Percentiles rank a stretch among this genome's conserved stretches.
Evolutionary conservation across 129 eudicot species (phyloP).

Genomic region (Daucus carota): DNA sequence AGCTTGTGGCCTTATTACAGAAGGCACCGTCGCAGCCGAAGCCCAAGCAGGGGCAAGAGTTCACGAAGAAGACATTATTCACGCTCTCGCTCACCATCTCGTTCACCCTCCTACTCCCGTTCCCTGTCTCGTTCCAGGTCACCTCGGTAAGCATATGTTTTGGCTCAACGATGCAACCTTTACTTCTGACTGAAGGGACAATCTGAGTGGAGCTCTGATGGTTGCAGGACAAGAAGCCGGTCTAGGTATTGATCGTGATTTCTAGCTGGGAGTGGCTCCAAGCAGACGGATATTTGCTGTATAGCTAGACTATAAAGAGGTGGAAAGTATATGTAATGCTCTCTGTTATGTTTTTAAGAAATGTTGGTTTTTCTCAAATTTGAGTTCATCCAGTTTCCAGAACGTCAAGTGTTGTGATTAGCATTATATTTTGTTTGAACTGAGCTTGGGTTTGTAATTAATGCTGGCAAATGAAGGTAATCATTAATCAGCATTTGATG

Average conservation of each 20-base stretch:
- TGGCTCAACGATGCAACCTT: conserved; percentile 7
- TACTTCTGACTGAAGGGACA: conserved; percentile 9
- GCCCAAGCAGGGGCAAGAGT: conserved; percentile 70
- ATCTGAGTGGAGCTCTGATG: conserved; percentile 10
- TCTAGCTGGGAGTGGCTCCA: not conserved
- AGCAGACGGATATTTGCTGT: not conserved
- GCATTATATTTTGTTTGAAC: not conserved
- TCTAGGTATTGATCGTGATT: conserved; percentile 42
- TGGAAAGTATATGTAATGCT: not conserved
- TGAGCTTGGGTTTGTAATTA: not conserved
- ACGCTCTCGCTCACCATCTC: conserved; percentile 50
- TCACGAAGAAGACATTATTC: conserved; percentile 53
- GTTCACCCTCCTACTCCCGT: conserved; percentile 29
- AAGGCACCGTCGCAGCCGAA: conserved; percentile 67
- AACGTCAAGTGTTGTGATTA: not conserved
- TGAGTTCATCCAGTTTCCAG: not conserved
- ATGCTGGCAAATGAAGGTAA: not conserved
- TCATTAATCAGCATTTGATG: not conserved
- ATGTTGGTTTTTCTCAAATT: not conserved
- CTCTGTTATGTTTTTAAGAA: not conserved
- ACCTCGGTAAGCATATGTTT: conserved; percentile 43
- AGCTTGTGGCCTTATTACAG: conserved; percentile 28
- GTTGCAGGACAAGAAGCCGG: conserved; percentile 65
- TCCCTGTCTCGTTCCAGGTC: conserved; percentile 53
- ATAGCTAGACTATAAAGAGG: not conserved